phyloP scores from a whole-genome alignment of 768 basidiomycete genomes.

The Kwoniella dejecticola region DNA sequence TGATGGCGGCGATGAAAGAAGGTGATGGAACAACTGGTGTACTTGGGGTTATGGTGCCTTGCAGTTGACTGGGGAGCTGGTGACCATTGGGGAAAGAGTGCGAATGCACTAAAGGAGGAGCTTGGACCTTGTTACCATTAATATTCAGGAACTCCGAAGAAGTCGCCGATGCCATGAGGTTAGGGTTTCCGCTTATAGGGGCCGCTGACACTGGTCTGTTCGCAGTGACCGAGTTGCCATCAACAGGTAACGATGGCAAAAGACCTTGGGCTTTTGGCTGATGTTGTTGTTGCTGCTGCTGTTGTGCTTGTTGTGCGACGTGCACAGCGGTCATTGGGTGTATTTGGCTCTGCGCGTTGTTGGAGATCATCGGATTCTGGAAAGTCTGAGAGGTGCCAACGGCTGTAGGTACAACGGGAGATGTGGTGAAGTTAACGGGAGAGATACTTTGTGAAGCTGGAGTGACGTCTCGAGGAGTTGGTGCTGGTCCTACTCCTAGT shows the following conservation, averaged over 20 bases:
- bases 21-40: slow-evolving; percentile 41
- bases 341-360: slow-evolving; percentile 1
- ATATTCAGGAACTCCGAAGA: neutral
- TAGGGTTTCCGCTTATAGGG: slow-evolving; percentile 17
- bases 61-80: slow-evolving; percentile 47
- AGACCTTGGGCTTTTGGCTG: too few species aligned
- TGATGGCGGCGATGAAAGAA: slow-evolving; percentile 32
- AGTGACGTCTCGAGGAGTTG: slow-evolving; percentile 33
- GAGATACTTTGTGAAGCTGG: slow-evolving; percentile 34
- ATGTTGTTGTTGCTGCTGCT: too few species aligned
- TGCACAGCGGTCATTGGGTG: slow-evolving; percentile 4
- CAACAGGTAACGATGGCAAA: slow-evolving; percentile 35
- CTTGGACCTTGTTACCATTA: slow-evolving; percentile 15
- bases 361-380: neutral
- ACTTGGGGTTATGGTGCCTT: slow-evolving; percentile 27
- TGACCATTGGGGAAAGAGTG: slow-evolving; percentile 56
- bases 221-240: slow-evolving; percentile 4
- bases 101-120: slow-evolving; percentile 52
- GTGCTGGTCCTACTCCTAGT: slow-evolving; percentile 38
- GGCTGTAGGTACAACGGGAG: slow-evolving; percentile 8
- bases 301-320: neutral
- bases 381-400: neutral
- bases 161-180: slow-evolving; percentile 4
- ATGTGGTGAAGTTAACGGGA: slow-evolving; percentile 22
- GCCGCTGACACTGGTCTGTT: slow-evolving; percentile 7